Evolutionary conservation across 2,329 filamentous ascomycete genomes (phyloP).

Genomic region (Aschersonia sp.): DNA sequence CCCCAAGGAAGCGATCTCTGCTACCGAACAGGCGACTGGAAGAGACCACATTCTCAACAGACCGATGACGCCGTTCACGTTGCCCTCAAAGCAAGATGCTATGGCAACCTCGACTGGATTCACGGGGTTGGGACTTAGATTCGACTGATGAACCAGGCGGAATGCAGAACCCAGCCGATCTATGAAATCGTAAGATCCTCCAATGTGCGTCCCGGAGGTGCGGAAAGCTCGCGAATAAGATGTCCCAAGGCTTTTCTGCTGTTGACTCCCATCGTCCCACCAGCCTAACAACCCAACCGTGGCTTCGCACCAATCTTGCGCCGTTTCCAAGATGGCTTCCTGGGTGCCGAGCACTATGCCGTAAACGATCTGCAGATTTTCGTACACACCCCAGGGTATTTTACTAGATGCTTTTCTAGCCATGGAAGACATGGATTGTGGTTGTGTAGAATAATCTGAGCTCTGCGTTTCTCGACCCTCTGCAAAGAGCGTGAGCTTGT

Average conservation of each 20-base stretch:
- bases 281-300: slow-evolving; percentile 71
- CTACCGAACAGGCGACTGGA: slow-evolving; percentile 60
- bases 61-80: slow-evolving; percentile 60
- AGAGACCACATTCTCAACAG: slow-evolving; percentile 71
- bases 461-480: slow-evolving; percentile 50
- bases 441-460: slow-evolving; percentile 18
- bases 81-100: slow-evolving; percentile 70
- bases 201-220: slow-evolving; percentile 23
- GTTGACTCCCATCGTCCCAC: slow-evolving; percentile 70
- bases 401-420: slow-evolving; percentile 69
- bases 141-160: slow-evolving; percentile 49
- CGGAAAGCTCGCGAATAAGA: slow-evolving; percentile 24
- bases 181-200: slow-evolving; percentile 54
- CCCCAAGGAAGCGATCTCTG: slow-evolving; percentile 71
- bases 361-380: slow-evolving; percentile 70
- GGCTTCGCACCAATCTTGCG: slow-evolving; percentile 88
- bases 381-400: slow-evolving; percentile 82
- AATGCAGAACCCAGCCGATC: slow-evolving; percentile 61
- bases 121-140: slow-evolving; percentile 64
- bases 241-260: slow-evolving; percentile 23
- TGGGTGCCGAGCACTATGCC: slow-evolving; percentile 64
- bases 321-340: slow-evolving; percentile 59
- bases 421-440: slow-evolving; percentile 46
- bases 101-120: slow-evolving; percentile 69
- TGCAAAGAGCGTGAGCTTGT: slow-evolving; percentile 62